Evolutionary conservation across 2,329 filamentous ascomycete species (phyloP).

Genomic region (Phyllosticta ampelicida): DNA sequence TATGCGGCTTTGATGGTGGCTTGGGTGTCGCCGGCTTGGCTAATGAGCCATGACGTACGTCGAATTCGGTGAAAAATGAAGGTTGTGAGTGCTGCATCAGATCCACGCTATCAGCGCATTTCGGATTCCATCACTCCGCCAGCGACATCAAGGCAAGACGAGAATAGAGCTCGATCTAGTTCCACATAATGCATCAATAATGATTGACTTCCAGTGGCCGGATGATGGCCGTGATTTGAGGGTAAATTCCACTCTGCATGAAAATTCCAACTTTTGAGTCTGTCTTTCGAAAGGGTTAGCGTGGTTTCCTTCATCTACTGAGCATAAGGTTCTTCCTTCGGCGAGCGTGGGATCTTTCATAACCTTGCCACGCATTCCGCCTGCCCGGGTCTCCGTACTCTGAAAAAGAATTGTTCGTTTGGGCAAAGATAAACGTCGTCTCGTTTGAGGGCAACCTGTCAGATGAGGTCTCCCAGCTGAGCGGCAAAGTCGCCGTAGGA

Average conservation of each 20-base stretch:
- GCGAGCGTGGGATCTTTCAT: not conserved
- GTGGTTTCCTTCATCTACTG: not conserved
- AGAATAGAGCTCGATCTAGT: too few species aligned
- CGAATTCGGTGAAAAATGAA: not conserved
- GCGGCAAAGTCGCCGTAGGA: not conserved
- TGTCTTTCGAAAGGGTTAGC: not conserved
- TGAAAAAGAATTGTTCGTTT: not conserved
- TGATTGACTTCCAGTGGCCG: too few species aligned
- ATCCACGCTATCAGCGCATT: too few species aligned
- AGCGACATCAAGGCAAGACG: too few species aligned
- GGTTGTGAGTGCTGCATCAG: not conserved
- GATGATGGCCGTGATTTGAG: too few species aligned
- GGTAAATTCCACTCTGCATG: not conserved
- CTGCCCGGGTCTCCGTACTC: not conserved
- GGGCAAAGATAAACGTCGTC: not conserved
- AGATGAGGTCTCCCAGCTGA: not conserved
- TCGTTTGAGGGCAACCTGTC: not conserved
- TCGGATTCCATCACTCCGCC: too few species aligned
- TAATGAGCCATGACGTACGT: not conserved
- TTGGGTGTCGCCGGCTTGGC: not conserved
- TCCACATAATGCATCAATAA: too few species aligned
- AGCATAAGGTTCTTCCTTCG: not conserved
- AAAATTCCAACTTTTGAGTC: not conserved
- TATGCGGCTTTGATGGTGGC: not conserved
- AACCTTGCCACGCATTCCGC: not conserved